Base-by-base conservation (phyloP, 345 rosid species). In the Carallia pectinifolia region DNA sequence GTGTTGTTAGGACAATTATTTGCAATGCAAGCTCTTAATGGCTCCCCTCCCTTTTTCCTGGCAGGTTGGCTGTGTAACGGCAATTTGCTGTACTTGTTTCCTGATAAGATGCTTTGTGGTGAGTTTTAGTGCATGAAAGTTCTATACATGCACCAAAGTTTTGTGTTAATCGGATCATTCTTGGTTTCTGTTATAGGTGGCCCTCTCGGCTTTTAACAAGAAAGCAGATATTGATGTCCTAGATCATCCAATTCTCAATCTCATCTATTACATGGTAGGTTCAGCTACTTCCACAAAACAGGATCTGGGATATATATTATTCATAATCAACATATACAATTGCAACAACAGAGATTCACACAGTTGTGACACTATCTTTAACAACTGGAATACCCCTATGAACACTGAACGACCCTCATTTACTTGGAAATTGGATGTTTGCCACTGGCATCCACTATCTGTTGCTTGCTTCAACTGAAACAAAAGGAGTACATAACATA, bases 1-100 rank as follows among this genome's bases (percentile, higher is more conserved):
- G 5, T 23, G 23, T 23, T 40, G 13, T 40, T 40, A 40, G 10
- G 48, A 40, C 10, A 40, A 40, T 40, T 40, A 40, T n/a, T 16
- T 18, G 18, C 10, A 8, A 4, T 3, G 47, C 12, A 33, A 33
- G 18, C 30, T n/a, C 29, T 60, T 4, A 60, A 5, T 59, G 34
- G 0, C 34, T 33, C 34, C 33, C 13, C 36, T 33, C 16, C 52
- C 54, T 16, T 66, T n/a, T 63, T 16, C 62, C 1, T 48, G 64
- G 72, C 91, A 91, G 96, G 97, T 89, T 27, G 90, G 97, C 63
- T 88, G 72, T 30, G 93, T 92, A 71, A 88, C 96, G 1, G 85
- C 74, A 59, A 83, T 88, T 63, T 89, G 93, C 74, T 89, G 85
- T 76, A 71, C 85, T 38, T 89, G 97, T 76, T 92, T 89, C 89